Evolutionary conservation across 306 rosid genomes (phyloP), one percentile per base, ranked within the genome.

Genomic region (Cicer bijugum): DNA sequence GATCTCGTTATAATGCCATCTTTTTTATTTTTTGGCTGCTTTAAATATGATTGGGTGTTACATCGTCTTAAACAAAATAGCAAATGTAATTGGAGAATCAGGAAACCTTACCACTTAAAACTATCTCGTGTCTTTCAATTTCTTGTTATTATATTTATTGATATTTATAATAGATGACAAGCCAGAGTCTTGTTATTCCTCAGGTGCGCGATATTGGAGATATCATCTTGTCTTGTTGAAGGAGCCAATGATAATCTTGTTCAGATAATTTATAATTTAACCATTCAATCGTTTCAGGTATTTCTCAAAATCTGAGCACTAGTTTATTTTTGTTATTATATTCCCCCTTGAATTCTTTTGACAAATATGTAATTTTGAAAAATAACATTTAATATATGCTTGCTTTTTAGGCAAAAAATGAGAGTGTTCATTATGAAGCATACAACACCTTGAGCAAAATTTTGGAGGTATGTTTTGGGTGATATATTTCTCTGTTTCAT

Each of bases 201-300:
- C 86, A 93, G 98, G 86, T 75, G 84, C 28, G 47, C 86, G 71
- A 67, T 86, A 55, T 71, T 91, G 94, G 91, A 91, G 81, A 83
- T 91, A 63, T 91, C 91, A 57, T 87, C 91, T 11, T 85, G 91
- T 85, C 82, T 91, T 76, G 85, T 89, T 67, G 87, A 78, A 65
- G 96, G 97, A 67, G 98, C 94, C 61, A 73, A 84, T 42, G 89
- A 84, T 71, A 86, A 88, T 85, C 84, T 94, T 75, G 63, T 89
- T 83, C 89, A 88, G 84, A 78, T 82, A 16, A 86, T 94, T 61
- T 94, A 83, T 85, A 79, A 69, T 58, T 82, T 89, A 74, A 75
- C 86, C 43, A 77, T 56, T 58, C 58, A 81, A 23, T 83, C 90
- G 6, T 87, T 91, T 82, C 78, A 85, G 98, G 98, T 93, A 87